Evolutionary conservation across 768 basidiomycete genomes (phyloP).

Genomic region (Suillus placidus): DNA sequence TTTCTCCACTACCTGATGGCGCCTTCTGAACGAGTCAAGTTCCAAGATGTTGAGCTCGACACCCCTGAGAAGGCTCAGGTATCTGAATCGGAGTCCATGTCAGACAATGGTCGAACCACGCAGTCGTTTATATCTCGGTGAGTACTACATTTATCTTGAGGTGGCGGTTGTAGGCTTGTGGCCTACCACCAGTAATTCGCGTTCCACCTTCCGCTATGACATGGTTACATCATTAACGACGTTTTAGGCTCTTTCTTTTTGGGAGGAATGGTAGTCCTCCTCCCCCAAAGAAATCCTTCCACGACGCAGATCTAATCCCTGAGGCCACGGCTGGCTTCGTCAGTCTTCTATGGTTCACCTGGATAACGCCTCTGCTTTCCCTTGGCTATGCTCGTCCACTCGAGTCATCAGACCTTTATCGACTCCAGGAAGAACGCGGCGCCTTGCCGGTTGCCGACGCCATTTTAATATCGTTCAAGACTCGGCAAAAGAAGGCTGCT

Average conservation of each 20-base stretch:
- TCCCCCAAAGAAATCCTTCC: conserved; percentile 53
- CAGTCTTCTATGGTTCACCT: conserved; percentile 65
- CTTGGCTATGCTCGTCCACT: conserved; percentile 83
- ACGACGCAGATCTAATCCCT: conserved; percentile 64
- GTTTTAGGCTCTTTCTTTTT: conserved; percentile 1
- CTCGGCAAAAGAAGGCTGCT: conserved; percentile 54
- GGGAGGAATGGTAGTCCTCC: conserved; percentile 27
- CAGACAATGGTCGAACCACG: background rate
- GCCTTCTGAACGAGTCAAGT: background rate
- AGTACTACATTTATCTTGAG: background rate
- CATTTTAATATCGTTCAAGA: conserved; percentile 67
- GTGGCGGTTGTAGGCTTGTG: background rate
- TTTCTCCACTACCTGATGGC: background rate
- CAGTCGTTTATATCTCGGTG: background rate
- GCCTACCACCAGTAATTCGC: background rate
- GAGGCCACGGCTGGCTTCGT: conserved; percentile 66
- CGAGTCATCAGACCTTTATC: conserved; percentile 80
- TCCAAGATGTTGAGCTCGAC: background rate
- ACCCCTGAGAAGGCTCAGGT: background rate
- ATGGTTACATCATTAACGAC: background rate
- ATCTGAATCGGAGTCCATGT: background rate
- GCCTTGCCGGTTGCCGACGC: conserved; percentile 61
- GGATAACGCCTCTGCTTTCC: conserved; percentile 72
- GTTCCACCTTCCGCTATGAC: background rate
- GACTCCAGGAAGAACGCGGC: conserved; percentile 63